These are phyloP conservation scores for Cladorrhinum sp. DNA, from an alignment of 2,329 filamentous ascomycete genomes.

Conservation along the genomic window DNA sequence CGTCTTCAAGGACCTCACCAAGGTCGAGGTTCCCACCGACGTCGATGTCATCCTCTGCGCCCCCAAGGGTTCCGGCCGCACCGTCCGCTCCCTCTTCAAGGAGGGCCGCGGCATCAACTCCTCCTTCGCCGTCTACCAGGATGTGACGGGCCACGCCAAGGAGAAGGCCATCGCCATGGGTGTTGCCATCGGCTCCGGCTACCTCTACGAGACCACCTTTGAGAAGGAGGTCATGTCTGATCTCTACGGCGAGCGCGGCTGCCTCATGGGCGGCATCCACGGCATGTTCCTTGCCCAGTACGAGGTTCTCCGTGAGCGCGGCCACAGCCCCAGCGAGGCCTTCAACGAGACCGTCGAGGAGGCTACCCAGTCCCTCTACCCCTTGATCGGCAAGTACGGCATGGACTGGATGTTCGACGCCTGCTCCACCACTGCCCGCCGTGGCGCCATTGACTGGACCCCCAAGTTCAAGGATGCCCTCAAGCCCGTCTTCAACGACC, in stretches of 20 bases:
- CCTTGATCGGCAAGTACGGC: conserved; percentile 92
- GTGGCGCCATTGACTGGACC: conserved; percentile 98
- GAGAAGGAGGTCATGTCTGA: conserved; percentile 99
- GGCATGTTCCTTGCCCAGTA: conserved; percentile 99
- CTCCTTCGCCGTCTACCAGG: conserved; percentile 96
- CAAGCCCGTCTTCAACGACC: conserved; percentile 97
- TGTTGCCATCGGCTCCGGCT: conserved; percentile 94
- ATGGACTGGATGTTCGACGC: conserved; percentile 99
- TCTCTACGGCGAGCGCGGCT: conserved; percentile 99
- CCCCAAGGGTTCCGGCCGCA: conserved; percentile 98
- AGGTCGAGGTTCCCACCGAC: conserved; percentile 92
- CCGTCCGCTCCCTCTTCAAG: conserved; percentile 96
- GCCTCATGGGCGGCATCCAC: conserved; percentile 99
- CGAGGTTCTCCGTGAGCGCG: conserved; percentile 98
- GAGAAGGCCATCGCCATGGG: conserved; percentile 97
- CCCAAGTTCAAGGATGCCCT: conserved; percentile 95
- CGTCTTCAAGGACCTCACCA: conserved; percentile 99
- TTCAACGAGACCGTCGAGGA: conserved; percentile 99
- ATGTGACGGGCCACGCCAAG: conserved; percentile 95
- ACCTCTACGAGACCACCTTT: conserved; percentile 99
- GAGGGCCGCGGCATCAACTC: conserved; percentile 99
- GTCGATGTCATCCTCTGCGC: conserved; percentile 99
- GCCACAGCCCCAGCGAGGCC: conserved; percentile 95
- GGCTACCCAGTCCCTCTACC: conserved; percentile 97
- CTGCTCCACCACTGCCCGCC: conserved; percentile 97